These are phyloP conservation scores for Ensete ventricosum DNA, from an alignment of 176 grass and related monocot species.

Conservation along the genomic window DNA sequence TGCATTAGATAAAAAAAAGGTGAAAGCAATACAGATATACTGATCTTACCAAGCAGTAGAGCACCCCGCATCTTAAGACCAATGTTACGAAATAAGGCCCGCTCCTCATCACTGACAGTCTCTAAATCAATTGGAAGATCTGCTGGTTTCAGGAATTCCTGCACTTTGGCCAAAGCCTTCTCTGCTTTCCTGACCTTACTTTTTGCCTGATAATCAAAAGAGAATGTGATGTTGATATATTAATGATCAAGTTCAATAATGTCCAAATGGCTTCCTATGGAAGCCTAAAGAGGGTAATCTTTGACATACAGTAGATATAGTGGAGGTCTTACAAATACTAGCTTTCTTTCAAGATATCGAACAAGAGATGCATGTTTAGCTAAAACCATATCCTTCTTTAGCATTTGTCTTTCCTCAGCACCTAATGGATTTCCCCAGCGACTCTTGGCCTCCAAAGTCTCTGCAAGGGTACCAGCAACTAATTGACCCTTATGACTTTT, in stretches of 20 bases:
- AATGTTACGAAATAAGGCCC: constrained; percentile 54
- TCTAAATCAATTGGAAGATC: constrained; percentile 88
- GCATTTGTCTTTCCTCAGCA: constrained; percentile 45
- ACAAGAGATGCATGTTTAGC: constrained; percentile 66
- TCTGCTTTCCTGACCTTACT: constrained; percentile 80
- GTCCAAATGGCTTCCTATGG: background rate
- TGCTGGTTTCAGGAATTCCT: constrained; percentile 51
- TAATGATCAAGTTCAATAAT: constrained; percentile 8
- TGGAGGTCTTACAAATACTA: constrained; percentile 50
- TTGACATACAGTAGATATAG: constrained; percentile 2
- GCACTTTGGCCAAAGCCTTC: constrained; percentile 72
- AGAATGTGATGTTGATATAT: constrained; percentile 7
- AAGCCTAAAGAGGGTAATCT: background rate
- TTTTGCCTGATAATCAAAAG: constrained; percentile 43
- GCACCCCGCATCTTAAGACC: constrained; percentile 88
- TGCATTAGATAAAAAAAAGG: background rate
- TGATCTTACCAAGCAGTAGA: constrained; percentile 54
- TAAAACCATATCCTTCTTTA: constrained; percentile 51
- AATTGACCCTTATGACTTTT: constrained; percentile 33
- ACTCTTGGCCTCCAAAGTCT: constrained; percentile 68
- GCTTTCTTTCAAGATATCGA: constrained; percentile 68
- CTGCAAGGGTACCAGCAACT: constrained; percentile 78
- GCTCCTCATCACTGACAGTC: constrained; percentile 88
- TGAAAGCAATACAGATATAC: background rate
- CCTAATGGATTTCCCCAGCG: constrained; percentile 53